These are phyloP conservation scores for Mallotus repandus DNA, from an alignment of 441 rosid genomes.

Conservation along the genomic window DNA sequence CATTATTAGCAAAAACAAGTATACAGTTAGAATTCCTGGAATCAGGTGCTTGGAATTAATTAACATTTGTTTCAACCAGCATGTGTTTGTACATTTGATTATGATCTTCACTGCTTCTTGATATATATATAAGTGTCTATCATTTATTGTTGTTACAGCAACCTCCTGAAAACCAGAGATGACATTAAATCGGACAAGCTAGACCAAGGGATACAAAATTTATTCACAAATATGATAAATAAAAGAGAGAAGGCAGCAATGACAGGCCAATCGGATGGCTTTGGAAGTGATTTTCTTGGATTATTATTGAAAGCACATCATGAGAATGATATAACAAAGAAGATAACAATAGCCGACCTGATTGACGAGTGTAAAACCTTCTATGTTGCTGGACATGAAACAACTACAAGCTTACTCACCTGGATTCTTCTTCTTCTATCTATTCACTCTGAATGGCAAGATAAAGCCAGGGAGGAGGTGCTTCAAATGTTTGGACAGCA, in stretches of 20 bases:
- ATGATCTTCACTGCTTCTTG: too few relatives aligned
- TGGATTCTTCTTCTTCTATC: conserved; percentile 46
- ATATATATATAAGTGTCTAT: neutral
- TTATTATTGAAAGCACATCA: conserved; percentile 27
- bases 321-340: conserved; percentile 25
- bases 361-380: conserved; percentile 53
- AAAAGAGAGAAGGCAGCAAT: neutral
- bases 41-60: neutral
- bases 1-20: neutral
- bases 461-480: conserved; percentile 40
- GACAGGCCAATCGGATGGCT: neutral
- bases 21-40: neutral
- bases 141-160: neutral
- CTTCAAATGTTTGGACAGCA: conserved; percentile 14
- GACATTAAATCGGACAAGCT: neutral
- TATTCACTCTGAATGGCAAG: conserved; percentile 45
- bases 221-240: neutral
- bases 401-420: conserved; percentile 33
- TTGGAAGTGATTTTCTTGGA: conserved; percentile 14
- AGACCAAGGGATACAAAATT: neutral
- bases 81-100: too few relatives aligned
- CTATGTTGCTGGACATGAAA: conserved; percentile 47
- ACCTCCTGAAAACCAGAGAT: neutral
- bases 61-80: too few relatives aligned
- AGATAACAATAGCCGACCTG: conserved; percentile 28